Evolutionary conservation across 108 stramenopile genomes (phyloP), one percentile per base, ranked within the genome.

Genomic region (Cylindrotheca closterium): DNA sequence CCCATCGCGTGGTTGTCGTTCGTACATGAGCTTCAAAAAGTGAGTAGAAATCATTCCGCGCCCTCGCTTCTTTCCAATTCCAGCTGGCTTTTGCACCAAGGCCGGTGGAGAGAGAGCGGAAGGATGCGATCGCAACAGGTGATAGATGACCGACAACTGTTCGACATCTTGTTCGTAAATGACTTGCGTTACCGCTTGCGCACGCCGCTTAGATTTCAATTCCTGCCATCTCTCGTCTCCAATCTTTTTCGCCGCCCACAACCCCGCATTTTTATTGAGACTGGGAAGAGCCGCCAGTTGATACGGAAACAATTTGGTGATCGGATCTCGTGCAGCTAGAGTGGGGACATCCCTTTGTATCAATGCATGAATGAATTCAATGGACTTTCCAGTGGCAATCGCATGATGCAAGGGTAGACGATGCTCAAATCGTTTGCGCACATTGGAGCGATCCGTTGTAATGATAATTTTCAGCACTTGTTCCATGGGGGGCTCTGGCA

Each of bases 401-500:
- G 67, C 74, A 25, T 42, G 21, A 54, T 75, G 74, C 45, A 75
- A 37, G 10, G 74, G 74, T 26, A 75, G 30, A 50, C 67, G 30
- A 25, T 34, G 10, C 25, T 66, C 22, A 34, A 53, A 45, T 8
- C 58, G 65, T 18, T 52, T 37, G n/a, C n/a, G 30, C 31, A 46
- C 46, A 18, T 18, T 3, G 0, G 29, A 25, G 4, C 23, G 47
- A 51, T 73, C 65, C 29, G 27, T 30, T 12, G 49, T 8, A 15
- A 66, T n/a, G 28, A 73, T 31, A 45, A 73, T 73, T 15, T 60
- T 56, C 8, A 63, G 26, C 17, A 65, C 59, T 26, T 60, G 59
- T 23, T 60, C 59, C 59, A 60, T 60, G 4, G 59, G 59, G 4
- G 59, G 59, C 45, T 60, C 59, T 21, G 45, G 34, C 42, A 45